Percentiles rank a stretch among this genome's conserved stretches.
phyloP scores from a whole-genome alignment of 306 rosid species.

The Cicer bijugum region DNA sequence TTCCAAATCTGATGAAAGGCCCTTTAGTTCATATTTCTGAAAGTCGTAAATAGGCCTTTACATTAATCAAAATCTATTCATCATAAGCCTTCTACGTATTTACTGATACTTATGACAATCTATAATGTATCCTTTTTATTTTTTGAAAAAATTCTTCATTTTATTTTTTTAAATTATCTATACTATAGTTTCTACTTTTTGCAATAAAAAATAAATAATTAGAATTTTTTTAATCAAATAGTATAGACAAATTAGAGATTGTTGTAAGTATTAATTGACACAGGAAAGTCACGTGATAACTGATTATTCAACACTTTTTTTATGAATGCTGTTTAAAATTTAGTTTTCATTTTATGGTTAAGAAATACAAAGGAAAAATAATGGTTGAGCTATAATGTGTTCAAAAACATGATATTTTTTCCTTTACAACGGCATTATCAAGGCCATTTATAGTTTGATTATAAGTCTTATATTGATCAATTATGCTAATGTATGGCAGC shows the following conservation, averaged over 20 bases:
- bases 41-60: slow-evolving; percentile 20
- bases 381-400: slow-evolving; percentile 14
- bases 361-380: slow-evolving; percentile 21
- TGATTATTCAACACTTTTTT: neutral
- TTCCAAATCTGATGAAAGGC: slow-evolving; percentile 29
- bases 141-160: neutral
- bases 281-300: slow-evolving; percentile 8
- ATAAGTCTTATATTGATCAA: slow-evolving; percentile 30
- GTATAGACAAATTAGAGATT: slow-evolving; percentile 12
- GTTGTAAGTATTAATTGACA: neutral
- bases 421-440: neutral
- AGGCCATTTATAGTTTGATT: neutral
- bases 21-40: slow-evolving; percentile 21
- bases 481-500: slow-evolving; percentile 18
- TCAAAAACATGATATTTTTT: neutral
- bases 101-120: neutral
- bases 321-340: neutral
- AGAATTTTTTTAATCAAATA: neutral
- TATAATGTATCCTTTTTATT: slow-evolving; percentile 6
- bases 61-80: slow-evolving; percentile 32
- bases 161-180: slow-evolving; percentile 1
- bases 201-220: neutral
- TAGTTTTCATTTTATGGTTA: slow-evolving; percentile 13
- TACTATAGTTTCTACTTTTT: slow-evolving; percentile 1
- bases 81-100: slow-evolving; percentile 17